Base-by-base conservation (phyloP, 2,329 filamentous ascomycete genomes). In the Alternaria sp. region DNA sequence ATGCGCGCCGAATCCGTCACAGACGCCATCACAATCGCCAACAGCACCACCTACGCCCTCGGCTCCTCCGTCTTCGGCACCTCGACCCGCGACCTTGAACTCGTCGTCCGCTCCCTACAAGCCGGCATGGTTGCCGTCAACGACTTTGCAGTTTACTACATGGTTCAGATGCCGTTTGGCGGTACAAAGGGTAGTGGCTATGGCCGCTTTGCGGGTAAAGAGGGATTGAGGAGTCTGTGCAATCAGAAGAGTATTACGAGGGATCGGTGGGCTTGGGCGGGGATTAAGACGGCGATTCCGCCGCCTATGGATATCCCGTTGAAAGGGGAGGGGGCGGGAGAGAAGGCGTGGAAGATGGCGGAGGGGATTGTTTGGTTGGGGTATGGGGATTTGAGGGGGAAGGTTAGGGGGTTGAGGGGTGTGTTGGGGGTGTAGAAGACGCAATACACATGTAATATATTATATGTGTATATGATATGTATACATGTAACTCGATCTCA, bases 81-180 rank as follows among this genome's bases (percentile, higher is more conserved):
- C n/a, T 68, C 68, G 7, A 87, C 90, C 63, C 85, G 87, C 60
- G 83, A 84, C 2, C 84, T 97, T 1, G 80, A 86, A 15, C 83
- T 83, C 15, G 88, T 96, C 26, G 88, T 95, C 2, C 81, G 81
- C 20, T 87, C 88, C 23, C 85, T 97, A 55, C 88, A 90, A 66
- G 89, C 92, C 0, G 96, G 96, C 47, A 97, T 97, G 92, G 92
- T 98, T 0, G 89, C 93, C 23, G 88, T 99, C 71, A 99, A 99
- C 78, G 96, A 99, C 82, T 99, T 99, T 75, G 96, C 90, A 20
- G 91, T 89, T 26, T 97, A 90, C 80, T 99, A 99, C 77, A 93
- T 95, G 56, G 94, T 97, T 8, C 94, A 97, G 81, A 83, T 99
- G 43, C 96, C 96, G 0, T 99, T 99, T 80, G 96, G 96, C 41